Evolutionary conservation across 768 basidiomycete genomes (phyloP), one percentile per base, ranked within the genome.

Genomic region (Rhodotorula kratochvilovae): DNA sequence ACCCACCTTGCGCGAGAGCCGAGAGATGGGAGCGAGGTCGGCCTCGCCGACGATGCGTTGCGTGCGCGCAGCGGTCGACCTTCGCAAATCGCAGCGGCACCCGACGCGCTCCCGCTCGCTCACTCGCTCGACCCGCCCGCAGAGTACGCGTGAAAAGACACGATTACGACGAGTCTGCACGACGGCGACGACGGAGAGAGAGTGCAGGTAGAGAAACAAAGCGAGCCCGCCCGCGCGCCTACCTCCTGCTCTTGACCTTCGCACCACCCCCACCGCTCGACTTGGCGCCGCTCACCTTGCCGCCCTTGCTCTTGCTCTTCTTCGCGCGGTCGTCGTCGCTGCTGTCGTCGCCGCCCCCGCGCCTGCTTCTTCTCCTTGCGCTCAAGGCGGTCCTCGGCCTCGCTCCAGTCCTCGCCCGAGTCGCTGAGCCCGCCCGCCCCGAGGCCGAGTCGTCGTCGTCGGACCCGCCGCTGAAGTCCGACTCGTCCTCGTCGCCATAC

Each of bases 381-480:
- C 59, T 46, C 70, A 29, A 81, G 79, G 67, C 85, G 84, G 72
- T 84, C 84, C 79, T 86, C 85, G 29, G 83, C 83, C 82, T 72
- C 51, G 33, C 60, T 55, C 95, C 95, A 99, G 77, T 95, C 93
- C 64, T 94, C 91, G 17, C 92, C 90, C 85, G 80, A 80, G n/a
- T 75, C 63, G 59, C 75, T 75, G 63, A 78, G 68, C 17, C 39
- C 39, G 50, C 76, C 79, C 4, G 78, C 79, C 75, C 70, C 17
- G 74, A 39, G 16, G 46, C 61, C 27, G 66, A 66, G 17, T 55
- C 53, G 56, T 57, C 53, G 56, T 57, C 70, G 35, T 77, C 59
- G 87, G 84, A 0, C 81, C 83, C 78, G 83, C 85, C 13, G 75
- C 84, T 83, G 63, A 83, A 85, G 48, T 77, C 87, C 77, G 87